phyloP scores from a whole-genome alignment of 495 filamentous ascomycete genomes.

The Immersiella caudata region DNA sequence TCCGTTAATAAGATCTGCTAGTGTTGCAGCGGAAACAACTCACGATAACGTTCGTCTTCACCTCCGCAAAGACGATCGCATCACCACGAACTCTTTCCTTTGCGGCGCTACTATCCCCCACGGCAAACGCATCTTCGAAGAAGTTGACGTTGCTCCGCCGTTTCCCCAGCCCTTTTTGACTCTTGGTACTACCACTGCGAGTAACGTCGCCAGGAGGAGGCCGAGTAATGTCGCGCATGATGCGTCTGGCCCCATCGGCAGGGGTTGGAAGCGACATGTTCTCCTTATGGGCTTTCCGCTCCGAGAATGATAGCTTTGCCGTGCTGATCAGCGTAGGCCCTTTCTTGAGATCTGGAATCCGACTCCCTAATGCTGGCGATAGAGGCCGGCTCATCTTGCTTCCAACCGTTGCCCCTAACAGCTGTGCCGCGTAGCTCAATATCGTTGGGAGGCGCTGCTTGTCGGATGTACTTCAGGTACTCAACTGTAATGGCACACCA shows the following conservation, averaged over 20 bases:
- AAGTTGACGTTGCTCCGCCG: constrained; percentile 47
- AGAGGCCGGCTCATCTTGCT: constrained; percentile 11
- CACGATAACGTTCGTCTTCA: constrained; percentile 85
- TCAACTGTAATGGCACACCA: no score
- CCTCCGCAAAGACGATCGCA: constrained; percentile 74
- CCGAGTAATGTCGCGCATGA: constrained; percentile 43
- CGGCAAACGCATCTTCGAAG: constrained; percentile 52
- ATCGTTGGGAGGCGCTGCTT: background rate
- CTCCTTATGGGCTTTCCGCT: constrained; percentile 45
- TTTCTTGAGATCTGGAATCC: constrained; percentile 2
- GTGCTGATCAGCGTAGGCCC: background rate
- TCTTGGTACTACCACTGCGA: constrained; percentile 23
- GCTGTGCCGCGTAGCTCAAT: background rate
- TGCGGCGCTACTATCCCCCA: constrained; percentile 44
- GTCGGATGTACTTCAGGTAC: background rate
- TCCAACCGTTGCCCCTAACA: background rate
- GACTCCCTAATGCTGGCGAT: background rate
- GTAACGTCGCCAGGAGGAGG: constrained; percentile 42
- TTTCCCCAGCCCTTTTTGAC: constrained; percentile 43
- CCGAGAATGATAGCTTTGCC: constrained; percentile 39
- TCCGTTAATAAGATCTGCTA: background rate
- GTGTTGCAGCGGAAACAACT: background rate
- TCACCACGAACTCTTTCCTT: constrained; percentile 63
- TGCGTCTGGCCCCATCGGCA: constrained; percentile 43
- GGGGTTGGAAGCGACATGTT: constrained; percentile 39